A percentile compares a stretch with the other conserved stretches of the same genome.
These are phyloP conservation scores for Cladorrhinum sp. DNA, from an alignment of 2,329 filamentous ascomycete species.

Conservation along the genomic window DNA sequence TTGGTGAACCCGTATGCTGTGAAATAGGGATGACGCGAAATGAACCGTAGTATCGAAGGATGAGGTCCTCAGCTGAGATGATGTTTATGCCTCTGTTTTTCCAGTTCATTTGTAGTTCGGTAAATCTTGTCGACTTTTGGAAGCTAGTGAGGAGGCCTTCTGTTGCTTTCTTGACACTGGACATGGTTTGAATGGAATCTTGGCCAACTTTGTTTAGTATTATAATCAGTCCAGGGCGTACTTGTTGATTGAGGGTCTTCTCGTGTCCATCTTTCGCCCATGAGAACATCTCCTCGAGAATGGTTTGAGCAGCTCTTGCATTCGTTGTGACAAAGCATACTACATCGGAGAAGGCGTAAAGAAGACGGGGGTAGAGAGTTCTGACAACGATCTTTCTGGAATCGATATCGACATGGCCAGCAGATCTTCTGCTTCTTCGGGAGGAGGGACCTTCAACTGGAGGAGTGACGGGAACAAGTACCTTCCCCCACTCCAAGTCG, in stretches of 20 bases:
- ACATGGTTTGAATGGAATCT: constrained; percentile 1
- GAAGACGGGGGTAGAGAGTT: constrained; percentile 13
- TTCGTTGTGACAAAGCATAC: constrained; percentile 17
- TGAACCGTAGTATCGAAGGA: constrained; percentile 14
- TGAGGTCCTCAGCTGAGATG: constrained; percentile 9
- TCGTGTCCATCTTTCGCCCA: constrained; percentile 19
- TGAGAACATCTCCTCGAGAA: constrained; percentile 13
- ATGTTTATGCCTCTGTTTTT: constrained; percentile 3
- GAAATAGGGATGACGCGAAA: constrained; percentile 18
- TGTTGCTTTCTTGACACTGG: constrained; percentile 10
- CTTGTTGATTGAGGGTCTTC: constrained; percentile 16
- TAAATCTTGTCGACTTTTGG: constrained; percentile 9
- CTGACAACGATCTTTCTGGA: constrained; percentile 11
- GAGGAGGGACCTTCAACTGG: too few relatives aligned
- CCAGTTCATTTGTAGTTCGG: constrained; percentile 9
- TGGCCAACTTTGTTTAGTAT: constrained; percentile 14
- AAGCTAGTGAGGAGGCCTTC: constrained; percentile 12
- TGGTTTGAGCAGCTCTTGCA: constrained; percentile 10
- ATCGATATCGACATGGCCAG: too few relatives aligned
- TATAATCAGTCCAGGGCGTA: constrained; percentile 15
- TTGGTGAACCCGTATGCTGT: constrained; percentile 4
- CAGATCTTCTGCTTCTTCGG: too few relatives aligned
- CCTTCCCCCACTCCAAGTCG: too few relatives aligned
- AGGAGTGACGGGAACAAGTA: too few relatives aligned
- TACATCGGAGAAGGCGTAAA: constrained; percentile 19